Evolutionary conservation across 75 land plant genomes (phyloP).

Genomic region (Gnetum montanum): DNA sequence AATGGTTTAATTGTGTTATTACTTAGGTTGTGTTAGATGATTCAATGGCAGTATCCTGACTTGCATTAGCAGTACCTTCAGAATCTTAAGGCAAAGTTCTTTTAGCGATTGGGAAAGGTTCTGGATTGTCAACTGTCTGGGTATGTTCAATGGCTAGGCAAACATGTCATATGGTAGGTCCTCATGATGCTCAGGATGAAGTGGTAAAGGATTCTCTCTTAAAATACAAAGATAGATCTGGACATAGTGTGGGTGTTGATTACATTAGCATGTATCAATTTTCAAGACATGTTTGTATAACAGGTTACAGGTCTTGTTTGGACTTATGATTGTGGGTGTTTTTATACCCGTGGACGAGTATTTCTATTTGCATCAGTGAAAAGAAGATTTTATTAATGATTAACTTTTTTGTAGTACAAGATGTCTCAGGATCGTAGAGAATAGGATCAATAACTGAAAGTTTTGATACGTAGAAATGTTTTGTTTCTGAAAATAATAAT

Average conservation of each 20-base stretch:
- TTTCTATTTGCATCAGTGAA: background rate
- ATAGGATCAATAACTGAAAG: background rate
- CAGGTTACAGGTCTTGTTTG: constrained; percentile 86
- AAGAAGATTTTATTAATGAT: no score
- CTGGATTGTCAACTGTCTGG: constrained; percentile 58
- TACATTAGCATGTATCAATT: constrained; percentile 3
- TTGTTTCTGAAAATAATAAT: no score
- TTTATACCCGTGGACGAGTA: constrained; percentile 94
- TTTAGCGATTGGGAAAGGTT: constrained; percentile 79
- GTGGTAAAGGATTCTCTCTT: constrained; percentile 73
- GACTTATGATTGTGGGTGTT: constrained; percentile 60
- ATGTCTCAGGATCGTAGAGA: no score
- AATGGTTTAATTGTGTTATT: background rate
- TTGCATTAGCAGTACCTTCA: constrained; percentile 34
- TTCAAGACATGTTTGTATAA: background rate
- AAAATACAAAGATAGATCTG: no score
- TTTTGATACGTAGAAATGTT: no score
- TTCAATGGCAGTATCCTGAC: constrained; percentile 39
- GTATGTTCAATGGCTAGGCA: constrained; percentile 19
- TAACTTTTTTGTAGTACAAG: no score
- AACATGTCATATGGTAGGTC: constrained; percentile 19
- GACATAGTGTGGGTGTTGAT: no score
- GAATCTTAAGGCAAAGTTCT: constrained; percentile 17
- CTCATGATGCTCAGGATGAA: constrained; percentile 54
- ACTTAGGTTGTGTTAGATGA: constrained; percentile 35